Evolutionary conservation across 371 early-diverging fungal genomes (phyloP).

Genomic region (Lichtheimia ramosa): DNA sequence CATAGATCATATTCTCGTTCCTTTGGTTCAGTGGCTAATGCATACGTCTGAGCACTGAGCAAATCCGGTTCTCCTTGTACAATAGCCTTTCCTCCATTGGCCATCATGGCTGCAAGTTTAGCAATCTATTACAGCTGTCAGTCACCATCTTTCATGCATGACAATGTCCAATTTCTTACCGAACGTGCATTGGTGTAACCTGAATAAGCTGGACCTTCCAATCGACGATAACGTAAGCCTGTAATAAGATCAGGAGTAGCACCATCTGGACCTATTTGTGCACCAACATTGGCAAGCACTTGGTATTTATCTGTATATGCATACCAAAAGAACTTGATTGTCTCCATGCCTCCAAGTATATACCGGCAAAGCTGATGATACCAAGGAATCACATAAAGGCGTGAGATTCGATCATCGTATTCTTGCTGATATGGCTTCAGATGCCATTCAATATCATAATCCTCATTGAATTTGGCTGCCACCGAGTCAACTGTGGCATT

Average conservation of each 20-base stretch:
- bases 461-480: slow-evolving; percentile 43
- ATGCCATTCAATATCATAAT: slow-evolving; percentile 58
- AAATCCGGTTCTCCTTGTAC: slow-evolving; percentile 43
- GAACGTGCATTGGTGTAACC: slow-evolving; percentile 63
- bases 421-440: slow-evolving; percentile 30
- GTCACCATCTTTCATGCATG: neutral
- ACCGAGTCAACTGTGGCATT: slow-evolving; percentile 60
- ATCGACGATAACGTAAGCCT: slow-evolving; percentile 2
- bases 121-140: slow-evolving; percentile 44
- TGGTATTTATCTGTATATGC: too few relatives aligned
- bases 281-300: too few relatives aligned
- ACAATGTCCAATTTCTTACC: slow-evolving; percentile 26
- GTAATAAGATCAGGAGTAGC: neutral
- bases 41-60: slow-evolving; percentile 22
- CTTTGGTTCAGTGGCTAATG: slow-evolving; percentile 19
- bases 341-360: neutral
- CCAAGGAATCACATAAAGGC: neutral
- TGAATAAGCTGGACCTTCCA: slow-evolving; percentile 38
- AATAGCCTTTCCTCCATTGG: slow-evolving; percentile 60
- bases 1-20: slow-evolving; percentile 4
- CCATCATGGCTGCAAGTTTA: slow-evolving; percentile 65
- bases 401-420: slow-evolving; percentile 5
- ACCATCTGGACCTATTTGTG: too few relatives aligned
- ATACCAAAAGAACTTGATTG: neutral
- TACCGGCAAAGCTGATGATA: neutral